Evolutionary conservation across 2,329 filamentous ascomycete species (phyloP), one percentile per base, ranked within the genome.

Genomic region (Drechslerella stenobrocha): DNA sequence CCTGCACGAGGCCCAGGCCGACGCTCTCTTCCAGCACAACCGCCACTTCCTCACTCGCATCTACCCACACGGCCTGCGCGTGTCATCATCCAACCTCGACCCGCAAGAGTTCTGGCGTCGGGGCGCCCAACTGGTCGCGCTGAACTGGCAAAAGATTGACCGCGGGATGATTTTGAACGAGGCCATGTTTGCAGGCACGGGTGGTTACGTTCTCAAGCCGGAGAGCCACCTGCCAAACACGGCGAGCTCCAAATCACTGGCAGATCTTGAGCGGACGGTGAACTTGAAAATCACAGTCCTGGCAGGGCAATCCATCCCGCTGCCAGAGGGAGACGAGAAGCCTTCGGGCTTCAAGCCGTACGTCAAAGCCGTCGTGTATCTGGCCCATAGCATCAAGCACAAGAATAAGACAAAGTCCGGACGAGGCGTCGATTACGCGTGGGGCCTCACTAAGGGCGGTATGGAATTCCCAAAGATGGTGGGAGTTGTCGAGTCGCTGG

Each of bases 101-200:
- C 84, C 84, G 1, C 79, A 81, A 0, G 79, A 83, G 44, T 84
- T 84, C 75, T 87, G 84, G 84, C 79, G 83, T 4, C 79, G 82
- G 32, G 84, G 84, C 11, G 82, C 85, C 0, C 84, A 87, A 72
- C 82, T 87, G 57, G 84, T 86, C 9, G 85, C 84, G 0, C 77
- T 87, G 69, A 87, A 87, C 72, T 87, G 84, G 83, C 84, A 87
- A 72, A 81, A 80, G 57, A 79, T 81, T 60, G 84, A 87, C 71
- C 82, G 82, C 45, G 84, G 83, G 15, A 85, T 84, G 80, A 87
- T 87, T 83, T 80, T 87, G 28, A 87, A 87, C 71, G 80, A 84
- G 69, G 84, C 79, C 55, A 86, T 87, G 82, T 87, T 87, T 70
- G 78, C 79, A 2, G 81, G 80, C 1, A 81, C 81, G 2, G 78